Evolutionary conservation across 2,329 filamentous ascomycete species (phyloP), one percentile per base, ranked within the genome.

Genomic region (Chaetothyriales sp.): DNA sequence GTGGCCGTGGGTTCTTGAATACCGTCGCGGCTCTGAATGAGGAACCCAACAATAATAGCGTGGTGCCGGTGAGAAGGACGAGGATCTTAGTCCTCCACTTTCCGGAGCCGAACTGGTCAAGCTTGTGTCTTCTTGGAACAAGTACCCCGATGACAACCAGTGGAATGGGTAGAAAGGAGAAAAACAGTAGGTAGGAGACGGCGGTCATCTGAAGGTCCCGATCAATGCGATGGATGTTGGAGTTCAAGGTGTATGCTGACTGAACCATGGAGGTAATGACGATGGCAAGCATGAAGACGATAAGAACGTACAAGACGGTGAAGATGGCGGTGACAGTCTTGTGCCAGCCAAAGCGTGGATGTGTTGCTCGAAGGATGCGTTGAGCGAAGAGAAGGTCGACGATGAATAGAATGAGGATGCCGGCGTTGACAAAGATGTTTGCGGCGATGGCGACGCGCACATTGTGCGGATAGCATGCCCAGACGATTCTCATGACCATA

Each of bases 351-450:
- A 87, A 64, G 1, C 65, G 63, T 0, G 86, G 86, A 62, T 89
- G 85, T 46, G 80, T 77, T 4, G 84, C 83, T 50, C 88, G 77
- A 18, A 92, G 67, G 22, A 94, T 74, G 46, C 88, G 81, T 67
- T 88, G 85, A 0, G 82, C 69, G 63, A 89, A 86, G 61, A 92
- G 70, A 44, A 94, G 69, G 68, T 94, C 92, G 67, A 88, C 71
- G 61, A 90, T 69, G 66, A 86, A 90, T 22, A 94, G 70, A 6
- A 94, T 67, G 33, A 94, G 65, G 15, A 89, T 80, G 44, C 86
- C 87, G 0, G 84, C 82, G 45, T 81, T 78, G 52, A 86, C 78
- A 60, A 92, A 81, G 62, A 92, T 77, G 57, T 74, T 73, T 2
- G 85, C 78, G 0, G 77, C 76, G 47, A 81, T 76, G 2, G 70